phyloP scores from a whole-genome alignment of 352 stramenopile species.

The Globisporangium apiculatum region DNA sequence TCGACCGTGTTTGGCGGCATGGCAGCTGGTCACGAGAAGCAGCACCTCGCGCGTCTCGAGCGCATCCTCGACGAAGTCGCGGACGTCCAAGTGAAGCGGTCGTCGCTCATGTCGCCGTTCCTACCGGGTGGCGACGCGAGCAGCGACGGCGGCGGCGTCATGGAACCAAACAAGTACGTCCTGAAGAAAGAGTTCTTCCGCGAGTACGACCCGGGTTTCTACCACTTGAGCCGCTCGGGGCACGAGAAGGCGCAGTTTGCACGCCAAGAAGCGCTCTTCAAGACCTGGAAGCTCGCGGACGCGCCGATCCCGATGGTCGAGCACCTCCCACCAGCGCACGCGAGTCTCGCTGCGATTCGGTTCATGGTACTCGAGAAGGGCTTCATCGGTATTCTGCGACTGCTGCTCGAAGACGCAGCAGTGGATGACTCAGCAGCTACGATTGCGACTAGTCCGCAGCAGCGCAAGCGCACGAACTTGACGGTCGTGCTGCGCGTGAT shows the following conservation, averaged over 20 bases:
- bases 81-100: slow-evolving; percentile 53
- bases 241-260: slow-evolving; percentile 79
- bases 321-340: slow-evolving; percentile 44
- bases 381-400: slow-evolving; percentile 52
- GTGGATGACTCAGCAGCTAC: slow-evolving; percentile 10
- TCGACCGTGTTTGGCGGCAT: slow-evolving; percentile 61
- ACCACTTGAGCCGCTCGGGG: slow-evolving; percentile 62
- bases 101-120: slow-evolving; percentile 24
- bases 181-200: slow-evolving; percentile 72
- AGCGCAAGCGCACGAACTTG: slow-evolving; percentile 49
- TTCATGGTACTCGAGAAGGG: slow-evolving; percentile 57
- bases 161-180: slow-evolving; percentile 71
- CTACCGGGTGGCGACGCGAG: slow-evolving; percentile 24
- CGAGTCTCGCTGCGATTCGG: slow-evolving; percentile 42
- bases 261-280: slow-evolving; percentile 78
- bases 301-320: slow-evolving; percentile 58
- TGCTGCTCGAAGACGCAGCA: slow-evolving; percentile 56
- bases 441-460: too few species aligned
- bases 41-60: slow-evolving; percentile 57
- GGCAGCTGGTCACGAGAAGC: slow-evolving; percentile 50
- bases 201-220: slow-evolving; percentile 80
- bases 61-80: slow-evolving; percentile 65
- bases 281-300: slow-evolving; percentile 68
- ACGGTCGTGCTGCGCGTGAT: slow-evolving; percentile 61
- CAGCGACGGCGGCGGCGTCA: slow-evolving; percentile 28